A percentile compares a stretch with the other conserved stretches of the same genome.
These are phyloP conservation scores for Apiotrichum akiyoshidainum DNA, from an alignment of 1,284 basidiomycete species.

Conservation along the genomic window DNA sequence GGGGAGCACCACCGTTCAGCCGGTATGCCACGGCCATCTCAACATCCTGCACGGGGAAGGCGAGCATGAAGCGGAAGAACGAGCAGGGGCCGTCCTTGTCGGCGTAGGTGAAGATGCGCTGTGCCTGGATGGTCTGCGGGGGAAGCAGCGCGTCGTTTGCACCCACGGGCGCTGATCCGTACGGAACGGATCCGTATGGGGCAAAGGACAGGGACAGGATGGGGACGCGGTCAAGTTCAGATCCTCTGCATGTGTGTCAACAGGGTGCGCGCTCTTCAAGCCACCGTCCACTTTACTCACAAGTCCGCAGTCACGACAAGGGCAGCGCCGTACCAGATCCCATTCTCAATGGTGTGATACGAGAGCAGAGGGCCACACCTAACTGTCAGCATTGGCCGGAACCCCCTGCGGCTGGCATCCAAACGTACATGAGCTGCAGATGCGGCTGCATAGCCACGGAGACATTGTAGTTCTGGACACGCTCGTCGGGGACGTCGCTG, in stretches of 20 bases:
- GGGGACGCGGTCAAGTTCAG: constrained; percentile 72
- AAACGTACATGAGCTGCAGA: constrained; percentile 51
- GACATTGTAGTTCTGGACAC: constrained; percentile 30
- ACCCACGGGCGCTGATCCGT: constrained; percentile 15
- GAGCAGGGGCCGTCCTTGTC: constrained; percentile 70
- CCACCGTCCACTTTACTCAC: constrained; percentile 19
- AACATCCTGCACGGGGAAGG: constrained; percentile 67
- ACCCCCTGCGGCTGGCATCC: background rate
- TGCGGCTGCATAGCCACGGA: constrained; percentile 47
- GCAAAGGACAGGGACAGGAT: constrained; percentile 60
- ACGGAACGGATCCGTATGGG: constrained; percentile 41
- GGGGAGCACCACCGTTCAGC: constrained; percentile 71
- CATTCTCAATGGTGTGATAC: constrained; percentile 78
- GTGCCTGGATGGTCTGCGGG: constrained; percentile 55
- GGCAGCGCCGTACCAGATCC: constrained; percentile 82
- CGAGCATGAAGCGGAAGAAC: constrained; percentile 92
- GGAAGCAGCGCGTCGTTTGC: constrained; percentile 13
- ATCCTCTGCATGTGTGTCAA: constrained; percentile 50
- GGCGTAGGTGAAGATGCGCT: constrained; percentile 76
- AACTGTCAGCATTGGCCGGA: background rate
- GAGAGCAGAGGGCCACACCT: constrained; percentile 74
- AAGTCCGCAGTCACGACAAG: constrained; percentile 64
- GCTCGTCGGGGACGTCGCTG: constrained; percentile 3
- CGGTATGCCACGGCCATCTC: constrained; percentile 79
- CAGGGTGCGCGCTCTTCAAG: background rate